phyloP scores from a whole-genome alignment of 768 basidiomycete genomes.

The Pleurotus pulmonarius region DNA sequence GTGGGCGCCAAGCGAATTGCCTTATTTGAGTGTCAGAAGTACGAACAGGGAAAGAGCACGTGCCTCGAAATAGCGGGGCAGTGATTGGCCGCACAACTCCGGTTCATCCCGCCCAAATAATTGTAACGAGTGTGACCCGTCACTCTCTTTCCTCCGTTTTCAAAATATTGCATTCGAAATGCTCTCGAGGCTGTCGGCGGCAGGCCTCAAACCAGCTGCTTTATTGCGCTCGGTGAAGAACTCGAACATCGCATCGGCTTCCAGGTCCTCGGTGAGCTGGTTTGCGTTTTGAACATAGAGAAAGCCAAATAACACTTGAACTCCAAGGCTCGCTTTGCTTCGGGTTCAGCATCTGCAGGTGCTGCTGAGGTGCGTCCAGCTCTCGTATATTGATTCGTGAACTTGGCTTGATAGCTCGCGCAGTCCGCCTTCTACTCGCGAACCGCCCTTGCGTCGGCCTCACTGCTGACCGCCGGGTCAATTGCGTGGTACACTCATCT shows the following conservation, averaged over 20 bases:
- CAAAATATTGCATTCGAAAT: constrained; percentile 60
- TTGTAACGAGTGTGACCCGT: constrained; percentile 42
- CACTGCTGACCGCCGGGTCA: constrained; percentile 78
- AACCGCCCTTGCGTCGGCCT: constrained; percentile 69
- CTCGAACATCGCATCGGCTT: constrained; percentile 32
- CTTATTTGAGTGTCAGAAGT: neutral
- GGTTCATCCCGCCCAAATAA: constrained; percentile 11
- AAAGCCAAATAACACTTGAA: neutral
- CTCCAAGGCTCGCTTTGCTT: constrained; percentile 67
- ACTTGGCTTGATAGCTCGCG: constrained; percentile 6
- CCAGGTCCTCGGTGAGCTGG: constrained; percentile 48
- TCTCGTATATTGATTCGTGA: neutral
- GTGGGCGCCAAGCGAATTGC: constrained; percentile 4
- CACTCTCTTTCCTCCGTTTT: constrained; percentile 31
- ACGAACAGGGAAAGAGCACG: neutral
- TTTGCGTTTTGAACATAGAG: constrained; percentile 4
- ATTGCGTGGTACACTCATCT: constrained; percentile 96
- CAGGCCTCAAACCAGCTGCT: constrained; percentile 60
- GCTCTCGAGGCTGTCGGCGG: constrained; percentile 79
- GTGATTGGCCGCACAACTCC: constrained; percentile 4
- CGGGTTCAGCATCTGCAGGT: constrained; percentile 51
- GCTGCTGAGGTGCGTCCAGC: constrained; percentile 57
- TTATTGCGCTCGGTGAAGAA: constrained; percentile 43
- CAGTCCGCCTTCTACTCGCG: constrained; percentile 70
- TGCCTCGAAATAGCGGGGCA: neutral